These are phyloP conservation scores for Oehlia diaphana DNA, from an alignment of 192 early-diverging fungal species.

Conservation along the genomic window DNA sequence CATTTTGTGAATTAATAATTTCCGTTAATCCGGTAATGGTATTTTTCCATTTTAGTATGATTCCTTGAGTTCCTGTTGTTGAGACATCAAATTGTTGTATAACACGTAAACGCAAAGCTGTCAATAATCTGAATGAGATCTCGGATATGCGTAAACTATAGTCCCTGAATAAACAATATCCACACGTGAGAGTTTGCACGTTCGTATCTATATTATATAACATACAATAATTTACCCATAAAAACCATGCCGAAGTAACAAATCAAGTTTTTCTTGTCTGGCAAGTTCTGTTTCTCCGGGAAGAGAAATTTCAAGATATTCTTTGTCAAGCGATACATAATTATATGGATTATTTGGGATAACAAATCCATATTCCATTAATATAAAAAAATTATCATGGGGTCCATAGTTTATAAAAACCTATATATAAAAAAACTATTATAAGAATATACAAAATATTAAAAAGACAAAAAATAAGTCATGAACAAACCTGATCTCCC, in stretches of 20 bases:
- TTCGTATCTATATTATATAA: slow-evolving; percentile 18
- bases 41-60: neutral
- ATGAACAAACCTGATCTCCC: slow-evolving; percentile 51
- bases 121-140: slow-evolving; percentile 50
- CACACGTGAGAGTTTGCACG: neutral
- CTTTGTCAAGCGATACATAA: slow-evolving; percentile 48
- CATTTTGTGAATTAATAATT: slow-evolving; percentile 4
- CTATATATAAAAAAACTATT: slow-evolving; percentile 8
- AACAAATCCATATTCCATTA: slow-evolving; percentile 61
- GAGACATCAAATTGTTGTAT: slow-evolving; percentile 27
- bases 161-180: slow-evolving; percentile 35
- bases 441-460: neutral
- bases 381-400: slow-evolving; percentile 56
- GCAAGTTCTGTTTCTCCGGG: slow-evolving; percentile 36
- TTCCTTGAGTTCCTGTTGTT: neutral
- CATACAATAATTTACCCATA: slow-evolving; percentile 36
- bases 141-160: slow-evolving; percentile 51
- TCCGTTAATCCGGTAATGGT: neutral
- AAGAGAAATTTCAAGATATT: slow-evolving; percentile 41
- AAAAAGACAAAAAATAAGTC: neutral
- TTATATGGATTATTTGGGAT: slow-evolving; percentile 54
- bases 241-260: slow-evolving; percentile 48
- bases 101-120: slow-evolving; percentile 46
- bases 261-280: slow-evolving; percentile 39
- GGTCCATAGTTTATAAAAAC: slow-evolving; percentile 62